Evolutionary conservation across 1,284 basidiomycete species (phyloP), one percentile per base, ranked within the genome.

Genomic region (Melampsora americana): DNA sequence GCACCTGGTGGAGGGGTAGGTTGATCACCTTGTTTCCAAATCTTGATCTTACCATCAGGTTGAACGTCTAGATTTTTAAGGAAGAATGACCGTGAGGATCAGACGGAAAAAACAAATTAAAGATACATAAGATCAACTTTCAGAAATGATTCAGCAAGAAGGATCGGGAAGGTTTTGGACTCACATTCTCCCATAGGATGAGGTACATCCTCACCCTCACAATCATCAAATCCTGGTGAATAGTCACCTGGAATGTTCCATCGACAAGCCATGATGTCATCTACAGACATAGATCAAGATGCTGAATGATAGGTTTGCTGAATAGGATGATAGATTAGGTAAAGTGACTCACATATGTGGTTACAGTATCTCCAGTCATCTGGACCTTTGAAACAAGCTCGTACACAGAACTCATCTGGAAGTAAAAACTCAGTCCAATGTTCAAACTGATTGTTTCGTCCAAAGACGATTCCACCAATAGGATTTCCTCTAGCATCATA

Each of bases 131-230:
- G 23, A 26, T 59, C n/a, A n/a, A n/a, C n/a, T n/a, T n/a, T 23
- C 28, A 26, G 20, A 12, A 59, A n/a, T n/a, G n/a, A n/a, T n/a
- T n/a, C n/a, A 30, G n/a, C 2, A 23, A 59, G 1, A 11, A 3
- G 4, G n/a, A 59, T 3, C 2, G 14, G 26, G n/a, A 26, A 3
- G 1, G 35, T 44, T 44, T 9, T 35, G 35, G 14, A 16, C 70
- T 67, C 23, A 74, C 72, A 74, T 74, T 74, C 72, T 7, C 72
- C 72, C 72, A 74, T 74, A 2, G 72, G 72, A n/a, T 42, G 72
- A 3, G 62, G 48, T 20, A 74, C 72, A 61, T 74, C 72, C 11
- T 42, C 46, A 26, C 72, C 72, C n/a, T 67, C 56, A 32, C 72
- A 74, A 18, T 65, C 56, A 35, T 74, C 72, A 16, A 74, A 74